A percentile compares a stretch with the other conserved stretches of the same genome.
These are phyloP conservation scores for Trichosanthes truncata DNA, from an alignment of 306 rosid genomes.

Conservation along the genomic window DNA sequence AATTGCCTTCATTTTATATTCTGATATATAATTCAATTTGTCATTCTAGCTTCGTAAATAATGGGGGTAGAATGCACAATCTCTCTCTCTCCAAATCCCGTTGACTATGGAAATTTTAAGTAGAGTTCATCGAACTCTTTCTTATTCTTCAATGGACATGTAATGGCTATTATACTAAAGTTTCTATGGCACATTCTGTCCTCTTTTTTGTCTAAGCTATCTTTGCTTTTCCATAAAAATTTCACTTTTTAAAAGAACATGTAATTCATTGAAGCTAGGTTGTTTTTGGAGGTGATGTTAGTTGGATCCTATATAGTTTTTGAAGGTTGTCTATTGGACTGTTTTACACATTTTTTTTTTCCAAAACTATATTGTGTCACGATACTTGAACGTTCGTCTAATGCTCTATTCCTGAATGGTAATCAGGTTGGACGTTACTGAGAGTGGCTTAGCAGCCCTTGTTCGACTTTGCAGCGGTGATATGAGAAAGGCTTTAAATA, in stretches of 20 bases:
- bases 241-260: not conserved
- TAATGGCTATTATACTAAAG: not conserved
- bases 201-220: not conserved
- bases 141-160: not conserved
- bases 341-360: not conserved
- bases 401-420: slow-evolving; percentile 14
- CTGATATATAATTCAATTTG: not conserved
- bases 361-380: not conserved
- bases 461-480: slow-evolving; percentile 90
- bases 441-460: slow-evolving; percentile 61
- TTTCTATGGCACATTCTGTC: not conserved
- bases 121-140: not conserved
- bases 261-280: not conserved
- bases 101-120: not conserved
- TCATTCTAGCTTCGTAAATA: not conserved
- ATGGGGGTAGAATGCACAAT: not conserved
- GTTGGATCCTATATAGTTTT: not conserved
- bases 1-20: not conserved
- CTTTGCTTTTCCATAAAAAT: not conserved
- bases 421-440: slow-evolving; percentile 71
- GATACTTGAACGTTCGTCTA: not conserved
- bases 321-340: not conserved
- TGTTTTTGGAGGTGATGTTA: not conserved
- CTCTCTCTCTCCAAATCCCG: not conserved
- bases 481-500: slow-evolving; percentile 89